Evolutionary conservation across 2,329 filamentous ascomycete species (phyloP), one percentile per base, ranked within the genome.

Genomic region (Kalaharituber pfeilii): DNA sequence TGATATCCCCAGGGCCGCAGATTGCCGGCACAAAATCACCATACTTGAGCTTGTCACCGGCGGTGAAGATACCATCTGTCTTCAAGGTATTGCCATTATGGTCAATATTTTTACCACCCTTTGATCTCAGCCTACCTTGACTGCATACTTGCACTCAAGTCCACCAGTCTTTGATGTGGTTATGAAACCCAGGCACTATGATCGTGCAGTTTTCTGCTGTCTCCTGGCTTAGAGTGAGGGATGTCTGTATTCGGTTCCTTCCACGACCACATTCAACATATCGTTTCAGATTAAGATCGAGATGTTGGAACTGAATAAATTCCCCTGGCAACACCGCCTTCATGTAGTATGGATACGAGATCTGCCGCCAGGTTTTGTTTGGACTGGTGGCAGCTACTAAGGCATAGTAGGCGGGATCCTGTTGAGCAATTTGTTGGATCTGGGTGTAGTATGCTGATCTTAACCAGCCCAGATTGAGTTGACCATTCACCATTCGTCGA

Each of bases 261-360:
- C 53, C 53, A 20, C 53, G 18, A 18, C 50, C 39, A 9, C 18
- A 13, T 3, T 26, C 5, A 2, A 52, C n/a, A 5, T 52, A 25
- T 5, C 20, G 13, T 3, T 42, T 42, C 2, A 54, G 9, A 18
- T 56, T 50, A 3, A 57, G 53, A 30, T 58, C 51, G 7, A 58
- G 24, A 18, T 56, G 54, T 18, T 49, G 33, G 47, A 58, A 54
- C 2, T 30, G 33, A 1, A 53, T 58, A n/a, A 24, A 33, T 8
- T 58, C 56, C 6, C 54, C 54, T 1, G 25, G 4, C 3, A 25
- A 13, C 3, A 50, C 51, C 22, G 53, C 53, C 30, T 56, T 58
- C 4, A 50, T 58, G 27, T 51, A 53, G 47, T 58, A 56, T 15
- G 56, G 56, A 22, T 53, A 56, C 30, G 36, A 53, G 24, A 58